Percentiles rank a stretch among this genome's conserved stretches.
phyloP scores from a whole-genome alignment of 1,139 yeast genomes.

The Saccharomycopsis crataegensis region DNA sequence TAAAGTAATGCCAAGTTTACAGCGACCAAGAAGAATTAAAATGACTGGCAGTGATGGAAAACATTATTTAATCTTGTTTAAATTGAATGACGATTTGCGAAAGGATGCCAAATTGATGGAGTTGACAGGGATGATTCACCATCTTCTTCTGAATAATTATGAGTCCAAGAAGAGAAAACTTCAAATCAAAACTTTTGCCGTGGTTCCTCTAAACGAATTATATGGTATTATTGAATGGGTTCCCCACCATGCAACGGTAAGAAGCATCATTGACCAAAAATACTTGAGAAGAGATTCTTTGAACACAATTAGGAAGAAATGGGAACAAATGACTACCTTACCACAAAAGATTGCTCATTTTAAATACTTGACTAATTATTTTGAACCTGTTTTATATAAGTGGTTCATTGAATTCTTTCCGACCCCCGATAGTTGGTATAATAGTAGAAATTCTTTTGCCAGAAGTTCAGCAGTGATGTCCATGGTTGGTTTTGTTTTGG shows the following conservation, averaged over 20 bases:
- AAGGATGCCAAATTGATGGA: slow-evolving; percentile 95
- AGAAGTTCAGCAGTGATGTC: slow-evolving; percentile 95
- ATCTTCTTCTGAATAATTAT: slow-evolving; percentile 55
- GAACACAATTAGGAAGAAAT: slow-evolving; percentile 20
- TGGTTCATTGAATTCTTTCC: slow-evolving; percentile 90
- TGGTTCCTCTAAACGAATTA: slow-evolving; percentile 77
- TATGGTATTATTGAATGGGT: slow-evolving; percentile 95
- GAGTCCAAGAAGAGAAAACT: slow-evolving; percentile 71
- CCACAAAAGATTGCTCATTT: slow-evolving; percentile 27
- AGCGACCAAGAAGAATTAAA: slow-evolving; percentile 75
- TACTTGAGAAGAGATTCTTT: slow-evolving; percentile 34
- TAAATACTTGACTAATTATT: slow-evolving; percentile 31
- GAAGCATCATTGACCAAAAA: slow-evolving; percentile 50
- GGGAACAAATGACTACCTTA: slow-evolving; percentile 24
- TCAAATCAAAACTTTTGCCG: slow-evolving; percentile 76
- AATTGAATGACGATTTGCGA: slow-evolving; percentile 82
- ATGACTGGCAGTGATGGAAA: slow-evolving; percentile 74
- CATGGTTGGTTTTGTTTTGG: slow-evolving; percentile 85
- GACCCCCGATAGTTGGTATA: slow-evolving; percentile 84
- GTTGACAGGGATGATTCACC: slow-evolving; percentile 80
- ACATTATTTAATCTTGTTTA: slow-evolving; percentile 68
- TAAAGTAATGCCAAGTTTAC: slow-evolving; percentile 70
- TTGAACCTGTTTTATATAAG: slow-evolving; percentile 71
- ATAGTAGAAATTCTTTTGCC: slow-evolving; percentile 65
- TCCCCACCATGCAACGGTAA: slow-evolving; percentile 71